Evolutionary conservation across 2,329 filamentous ascomycete genomes (phyloP).

Genomic region (Fusarium lyarnte): DNA sequence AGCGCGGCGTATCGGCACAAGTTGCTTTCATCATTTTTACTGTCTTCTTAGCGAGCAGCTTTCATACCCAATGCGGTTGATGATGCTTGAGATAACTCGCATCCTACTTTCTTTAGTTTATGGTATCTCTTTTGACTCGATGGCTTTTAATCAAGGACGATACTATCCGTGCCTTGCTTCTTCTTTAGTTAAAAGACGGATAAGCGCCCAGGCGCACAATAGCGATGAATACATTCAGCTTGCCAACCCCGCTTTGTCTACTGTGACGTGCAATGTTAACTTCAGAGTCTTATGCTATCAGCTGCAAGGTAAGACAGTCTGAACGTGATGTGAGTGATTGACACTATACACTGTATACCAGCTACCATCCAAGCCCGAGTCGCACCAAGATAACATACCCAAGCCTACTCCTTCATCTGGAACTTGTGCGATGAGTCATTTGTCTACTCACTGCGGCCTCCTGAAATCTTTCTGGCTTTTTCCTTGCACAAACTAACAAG

Average conservation of each 20-base stretch:
- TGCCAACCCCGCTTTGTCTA: background rate
- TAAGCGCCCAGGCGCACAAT: constrained; percentile 22
- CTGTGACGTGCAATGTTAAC: background rate
- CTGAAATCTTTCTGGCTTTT: constrained; percentile 36
- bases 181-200: constrained; percentile 11
- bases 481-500: constrained; percentile 45
- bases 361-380: constrained; percentile 12
- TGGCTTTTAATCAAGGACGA: background rate
- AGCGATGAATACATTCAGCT: constrained; percentile 1
- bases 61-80: constrained; percentile 2
- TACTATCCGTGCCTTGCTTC: background rate
- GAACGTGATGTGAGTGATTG: constrained; percentile 3
- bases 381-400: constrained; percentile 12
- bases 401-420: background rate
- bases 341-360: constrained; percentile 21
- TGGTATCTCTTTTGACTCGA: background rate
- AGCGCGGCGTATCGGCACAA: constrained; percentile 33
- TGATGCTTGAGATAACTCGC: constrained; percentile 21
- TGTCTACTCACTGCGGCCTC: constrained; percentile 26
- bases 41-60: constrained; percentile 2
- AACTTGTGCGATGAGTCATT: background rate
- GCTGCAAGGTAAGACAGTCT: background rate
- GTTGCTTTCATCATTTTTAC: constrained; percentile 1
- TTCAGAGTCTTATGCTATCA: background rate
- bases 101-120: constrained; percentile 8